These are phyloP conservation scores for Ophiostoma perfectum DNA, from an alignment of 2,329 filamentous ascomycete genomes.

Conservation along the genomic window DNA sequence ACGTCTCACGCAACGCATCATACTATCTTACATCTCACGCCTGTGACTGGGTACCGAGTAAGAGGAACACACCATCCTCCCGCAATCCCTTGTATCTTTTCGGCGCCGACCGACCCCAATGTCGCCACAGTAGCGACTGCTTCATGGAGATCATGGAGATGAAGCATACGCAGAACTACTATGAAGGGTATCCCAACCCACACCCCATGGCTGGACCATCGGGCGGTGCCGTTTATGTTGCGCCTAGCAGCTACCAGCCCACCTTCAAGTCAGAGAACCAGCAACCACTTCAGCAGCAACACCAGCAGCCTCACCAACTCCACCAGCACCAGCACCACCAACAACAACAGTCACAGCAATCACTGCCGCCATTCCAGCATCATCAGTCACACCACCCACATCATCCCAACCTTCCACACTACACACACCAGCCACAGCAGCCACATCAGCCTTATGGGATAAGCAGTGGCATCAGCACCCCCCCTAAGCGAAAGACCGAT, in stretches of 20 bases:
- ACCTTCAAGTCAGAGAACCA: conserved; percentile 8
- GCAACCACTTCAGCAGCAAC: background rate
- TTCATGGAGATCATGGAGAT: conserved; percentile 23
- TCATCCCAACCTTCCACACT: background rate
- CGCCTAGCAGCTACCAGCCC: conserved; percentile 12
- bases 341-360: conserved; percentile 14
- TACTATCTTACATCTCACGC: background rate
- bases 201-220: conserved; percentile 13
- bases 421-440: conserved; percentile 11
- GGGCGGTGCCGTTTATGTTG: conserved; percentile 19
- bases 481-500: conserved; percentile 17
- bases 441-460: conserved; percentile 3
- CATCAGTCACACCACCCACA: background rate
- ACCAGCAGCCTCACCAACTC: background rate
- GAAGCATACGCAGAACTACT: conserved; percentile 23
- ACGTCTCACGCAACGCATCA: background rate
- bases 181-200: conserved; percentile 19
- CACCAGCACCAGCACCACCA: conserved; percentile 3
- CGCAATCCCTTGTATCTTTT: background rate
- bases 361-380: conserved; percentile 10
- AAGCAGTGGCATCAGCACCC: conserved; percentile 13
- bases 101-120: conserved; percentile 16
- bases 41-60: background rate
- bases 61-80: background rate
- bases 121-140: conserved; percentile 14